These are phyloP conservation scores for Chaetomium sp. DNA, from an alignment of 2,329 filamentous ascomycete genomes.

Conservation along the genomic window DNA sequence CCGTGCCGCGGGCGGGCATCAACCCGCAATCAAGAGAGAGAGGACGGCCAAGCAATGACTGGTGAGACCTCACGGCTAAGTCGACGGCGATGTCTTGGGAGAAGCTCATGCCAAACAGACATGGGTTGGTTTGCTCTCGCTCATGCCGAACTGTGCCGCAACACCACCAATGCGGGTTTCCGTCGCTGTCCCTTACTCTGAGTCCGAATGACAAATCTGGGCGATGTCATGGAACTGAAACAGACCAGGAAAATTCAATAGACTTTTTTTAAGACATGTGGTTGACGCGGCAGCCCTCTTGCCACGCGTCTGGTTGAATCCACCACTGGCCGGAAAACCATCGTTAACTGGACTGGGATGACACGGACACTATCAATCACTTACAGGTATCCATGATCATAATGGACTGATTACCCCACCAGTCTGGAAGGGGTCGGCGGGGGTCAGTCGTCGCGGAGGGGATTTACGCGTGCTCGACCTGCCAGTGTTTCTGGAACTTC, in stretches of 20 bases:
- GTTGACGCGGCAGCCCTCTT: not conserved
- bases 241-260: not conserved
- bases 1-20: not conserved
- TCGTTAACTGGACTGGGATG: not conserved
- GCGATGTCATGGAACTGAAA: not conserved
- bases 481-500: not conserved
- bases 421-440: not conserved
- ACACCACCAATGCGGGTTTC: not conserved
- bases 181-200: not conserved
- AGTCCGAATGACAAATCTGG: not conserved
- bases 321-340: not conserved
- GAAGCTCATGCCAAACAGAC: not conserved
- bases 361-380: conserved; percentile 3
- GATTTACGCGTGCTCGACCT: not conserved
- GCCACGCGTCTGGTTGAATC: not conserved
- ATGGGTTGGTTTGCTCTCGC: not conserved
- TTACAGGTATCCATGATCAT: not conserved
- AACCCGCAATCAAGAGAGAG: not conserved
- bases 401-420: not conserved
- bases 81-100: not conserved
- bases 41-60: not conserved
- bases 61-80: not conserved
- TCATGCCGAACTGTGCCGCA: conserved; percentile 12
- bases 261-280: not conserved
- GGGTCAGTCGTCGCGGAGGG: not conserved